Percentiles rank a stretch among this genome's conserved stretches.
phyloP scores from a whole-genome alignment of 2,329 filamentous ascomycete species.

The Fusarium cicatricum region DNA sequence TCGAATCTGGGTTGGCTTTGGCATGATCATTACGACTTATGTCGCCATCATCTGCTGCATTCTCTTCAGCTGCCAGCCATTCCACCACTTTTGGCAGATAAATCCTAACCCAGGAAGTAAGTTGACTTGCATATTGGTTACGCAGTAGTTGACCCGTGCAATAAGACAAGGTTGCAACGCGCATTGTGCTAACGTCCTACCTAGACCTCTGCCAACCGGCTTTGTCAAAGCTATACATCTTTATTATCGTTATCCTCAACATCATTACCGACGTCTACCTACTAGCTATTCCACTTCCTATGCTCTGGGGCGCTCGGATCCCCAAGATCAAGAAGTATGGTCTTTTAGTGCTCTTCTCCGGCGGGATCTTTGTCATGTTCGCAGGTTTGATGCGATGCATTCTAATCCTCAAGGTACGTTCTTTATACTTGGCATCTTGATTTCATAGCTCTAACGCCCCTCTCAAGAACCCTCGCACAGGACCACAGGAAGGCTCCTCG shows the following conservation, averaged over 20 bases:
- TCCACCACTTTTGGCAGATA: conserved; percentile 53
- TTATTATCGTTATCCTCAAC: conserved; percentile 49
- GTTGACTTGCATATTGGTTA: conserved; percentile 2
- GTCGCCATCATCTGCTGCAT: conserved; percentile 46
- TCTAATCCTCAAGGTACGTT: conserved; percentile 46
- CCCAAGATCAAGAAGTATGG: conserved; percentile 59
- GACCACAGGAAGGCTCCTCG: conserved; percentile 45
- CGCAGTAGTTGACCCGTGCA: too few relatives aligned
- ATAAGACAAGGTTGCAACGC: too few relatives aligned
- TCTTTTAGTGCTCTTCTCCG: conserved; percentile 59
- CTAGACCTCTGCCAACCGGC: conserved; percentile 51
- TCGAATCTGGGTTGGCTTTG: conserved; percentile 46
- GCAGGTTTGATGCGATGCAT: conserved; percentile 49
- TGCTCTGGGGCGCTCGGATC: conserved; percentile 62
- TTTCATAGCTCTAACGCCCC: background rate
- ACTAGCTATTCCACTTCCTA: conserved; percentile 53
- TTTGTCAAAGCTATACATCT: conserved; percentile 50
- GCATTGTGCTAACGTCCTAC: conserved; percentile 43
- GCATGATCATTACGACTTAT: conserved; percentile 45
- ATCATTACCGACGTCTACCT: conserved; percentile 52
- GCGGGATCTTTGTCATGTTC: conserved; percentile 51
- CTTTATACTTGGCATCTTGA: conserved; percentile 37
- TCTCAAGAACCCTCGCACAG: conserved; percentile 47
- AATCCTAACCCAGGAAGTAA: conserved; percentile 52
- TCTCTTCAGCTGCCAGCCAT: conserved; percentile 47